Percentiles rank a stretch among this genome's conserved stretches.
Evolutionary conservation across 306 rosid genomes (phyloP).

Genomic region (Sophora flavescens): DNA sequence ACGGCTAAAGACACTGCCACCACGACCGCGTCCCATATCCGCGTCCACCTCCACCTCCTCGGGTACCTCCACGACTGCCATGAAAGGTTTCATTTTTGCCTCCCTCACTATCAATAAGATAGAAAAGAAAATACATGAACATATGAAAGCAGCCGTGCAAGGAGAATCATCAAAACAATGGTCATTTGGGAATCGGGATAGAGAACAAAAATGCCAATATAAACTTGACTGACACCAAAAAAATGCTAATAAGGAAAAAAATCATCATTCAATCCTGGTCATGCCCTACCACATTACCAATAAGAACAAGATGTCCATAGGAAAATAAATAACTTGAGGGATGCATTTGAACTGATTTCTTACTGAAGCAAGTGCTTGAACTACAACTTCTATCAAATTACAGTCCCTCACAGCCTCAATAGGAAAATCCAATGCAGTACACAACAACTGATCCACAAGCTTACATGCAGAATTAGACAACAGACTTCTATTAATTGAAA

Average conservation of each 20-base stretch:
- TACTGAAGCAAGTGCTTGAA: not conserved
- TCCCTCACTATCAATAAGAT: conserved; percentile 68
- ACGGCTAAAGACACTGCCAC: conserved; percentile 51
- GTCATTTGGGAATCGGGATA: not conserved
- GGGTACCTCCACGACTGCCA: conserved; percentile 76
- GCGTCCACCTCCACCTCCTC: conserved; percentile 49
- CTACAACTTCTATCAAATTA: not conserved
- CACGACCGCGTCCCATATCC: conserved; percentile 60
- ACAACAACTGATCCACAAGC: not conserved
- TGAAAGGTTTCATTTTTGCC: conserved; percentile 66
- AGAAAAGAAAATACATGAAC: not conserved
- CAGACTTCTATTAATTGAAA: not conserved
- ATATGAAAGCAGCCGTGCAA: not conserved
- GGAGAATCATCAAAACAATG: not conserved
- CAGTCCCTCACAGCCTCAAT: not conserved
- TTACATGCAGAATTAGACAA: not conserved
- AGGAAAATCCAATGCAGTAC: not conserved
- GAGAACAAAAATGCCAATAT: not conserved
- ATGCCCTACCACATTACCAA: not conserved
- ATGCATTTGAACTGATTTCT: not conserved
- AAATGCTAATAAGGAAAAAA: not conserved
- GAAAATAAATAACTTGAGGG: not conserved
- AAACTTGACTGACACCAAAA: not conserved
- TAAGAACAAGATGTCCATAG: not conserved
- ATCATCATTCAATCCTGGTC: not conserved